Percentiles rank a stretch among this genome's conserved stretches.
These are phyloP conservation scores for Oidiodendron maius DNA, from an alignment of 495 filamentous ascomycete species.

Conservation along the genomic window DNA sequence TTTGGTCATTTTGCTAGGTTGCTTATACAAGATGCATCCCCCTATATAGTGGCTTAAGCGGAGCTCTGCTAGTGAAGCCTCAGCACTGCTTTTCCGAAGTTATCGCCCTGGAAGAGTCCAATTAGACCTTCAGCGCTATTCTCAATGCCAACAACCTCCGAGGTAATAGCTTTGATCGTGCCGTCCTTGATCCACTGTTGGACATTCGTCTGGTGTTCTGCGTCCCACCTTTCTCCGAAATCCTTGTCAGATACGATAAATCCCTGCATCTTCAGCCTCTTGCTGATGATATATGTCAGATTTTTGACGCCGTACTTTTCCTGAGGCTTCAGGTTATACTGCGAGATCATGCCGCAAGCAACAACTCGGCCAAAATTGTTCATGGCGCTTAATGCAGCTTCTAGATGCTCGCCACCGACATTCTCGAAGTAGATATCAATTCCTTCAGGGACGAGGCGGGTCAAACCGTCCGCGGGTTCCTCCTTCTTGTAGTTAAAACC, in stretches of 20 bases:
- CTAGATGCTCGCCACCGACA: conserved; percentile 83
- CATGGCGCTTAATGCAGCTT: conserved; percentile 64
- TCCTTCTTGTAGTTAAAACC: conserved; percentile 68
- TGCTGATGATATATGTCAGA: conserved; percentile 41
- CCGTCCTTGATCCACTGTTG: conserved; percentile 82
- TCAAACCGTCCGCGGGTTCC: conserved; percentile 62
- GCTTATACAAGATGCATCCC: too few species aligned
- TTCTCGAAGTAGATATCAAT: conserved; percentile 97
- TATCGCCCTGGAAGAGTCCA: conserved; percentile 78
- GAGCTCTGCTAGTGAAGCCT: too few species aligned
- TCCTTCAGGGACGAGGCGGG: conserved; percentile 71
- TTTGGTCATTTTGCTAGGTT: too few species aligned
- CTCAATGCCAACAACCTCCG: conserved; percentile 75
- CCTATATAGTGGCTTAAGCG: too few species aligned
- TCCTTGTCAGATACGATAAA: conserved; percentile 63
- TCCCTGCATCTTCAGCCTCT: conserved; percentile 53
- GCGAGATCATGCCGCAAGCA: conserved; percentile 51
- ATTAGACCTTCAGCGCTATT: conserved; percentile 73
- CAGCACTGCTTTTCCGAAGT: conserved; percentile 87
- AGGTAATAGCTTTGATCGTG: conserved; percentile 64
- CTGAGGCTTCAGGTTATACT: conserved; percentile 61
- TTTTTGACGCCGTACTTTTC: conserved; percentile 67
- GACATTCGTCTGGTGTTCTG: conserved; percentile 78
- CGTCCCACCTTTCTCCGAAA: conserved; percentile 63
- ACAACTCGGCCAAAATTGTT: conserved; percentile 68